Evolutionary conservation across 2,329 filamentous ascomycete species (phyloP).

Genomic region (Pezicula carpinea): DNA sequence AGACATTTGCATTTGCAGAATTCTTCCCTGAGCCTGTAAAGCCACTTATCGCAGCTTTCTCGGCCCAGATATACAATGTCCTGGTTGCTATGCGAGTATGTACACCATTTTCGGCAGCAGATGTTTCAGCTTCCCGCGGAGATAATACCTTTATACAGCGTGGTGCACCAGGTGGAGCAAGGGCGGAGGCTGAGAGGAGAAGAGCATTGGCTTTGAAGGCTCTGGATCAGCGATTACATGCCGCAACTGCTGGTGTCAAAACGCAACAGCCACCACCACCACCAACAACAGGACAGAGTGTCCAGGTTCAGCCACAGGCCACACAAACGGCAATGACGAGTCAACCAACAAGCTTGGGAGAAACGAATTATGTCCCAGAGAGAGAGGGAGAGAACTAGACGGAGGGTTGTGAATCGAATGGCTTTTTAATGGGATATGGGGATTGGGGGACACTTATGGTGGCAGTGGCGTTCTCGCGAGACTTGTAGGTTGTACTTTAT

Average conservation of each 20-base stretch:
- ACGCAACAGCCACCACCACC: conserved; percentile 34
- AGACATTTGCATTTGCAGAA: conserved; percentile 92
- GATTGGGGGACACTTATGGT: neutral
- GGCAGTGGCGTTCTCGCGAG: neutral
- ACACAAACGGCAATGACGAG: conserved; percentile 55
- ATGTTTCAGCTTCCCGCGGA: conserved; percentile 71
- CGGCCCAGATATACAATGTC: conserved; percentile 68
- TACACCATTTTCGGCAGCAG: conserved; percentile 78
- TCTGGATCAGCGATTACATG: conserved; percentile 84
- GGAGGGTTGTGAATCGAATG: neutral
- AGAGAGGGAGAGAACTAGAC: conserved; percentile 35
- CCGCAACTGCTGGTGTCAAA: conserved; percentile 56
- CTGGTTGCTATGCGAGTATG: conserved; percentile 75
- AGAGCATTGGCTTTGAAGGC: conserved; percentile 86
- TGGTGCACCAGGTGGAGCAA: conserved; percentile 60
- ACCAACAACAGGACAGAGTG: conserved; percentile 43
- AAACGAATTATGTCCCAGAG: conserved; percentile 67
- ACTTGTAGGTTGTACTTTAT: no score
- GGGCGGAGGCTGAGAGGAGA: conserved; percentile 87
- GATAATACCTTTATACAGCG: conserved; percentile 53
- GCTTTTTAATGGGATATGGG: neutral
- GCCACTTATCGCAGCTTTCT: conserved; percentile 68
- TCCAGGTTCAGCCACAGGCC: conserved; percentile 52
- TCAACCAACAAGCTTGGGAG: conserved; percentile 55
- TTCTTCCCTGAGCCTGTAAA: conserved; percentile 89